Conservation (phyloP, 371 early-diverging fungal species). For the Mucor piriformis region DNA sequence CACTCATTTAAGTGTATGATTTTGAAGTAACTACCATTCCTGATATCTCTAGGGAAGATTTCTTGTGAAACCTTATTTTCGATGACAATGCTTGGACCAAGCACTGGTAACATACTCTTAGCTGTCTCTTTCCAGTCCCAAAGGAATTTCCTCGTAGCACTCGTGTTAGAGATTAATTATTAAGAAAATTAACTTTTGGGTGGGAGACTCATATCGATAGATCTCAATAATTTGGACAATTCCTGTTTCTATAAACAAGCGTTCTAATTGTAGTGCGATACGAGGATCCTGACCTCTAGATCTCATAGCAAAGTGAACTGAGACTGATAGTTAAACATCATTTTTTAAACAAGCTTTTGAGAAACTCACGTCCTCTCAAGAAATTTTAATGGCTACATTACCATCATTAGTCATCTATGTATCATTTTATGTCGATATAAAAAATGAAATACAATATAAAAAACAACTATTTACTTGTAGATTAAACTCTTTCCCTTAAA, state of each 20-base stretch:
- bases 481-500: slow-evolving; percentile 12
- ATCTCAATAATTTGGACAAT: slow-evolving; percentile 20
- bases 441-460: neutral
- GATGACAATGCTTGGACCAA: slow-evolving; percentile 20
- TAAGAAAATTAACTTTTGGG: no score
- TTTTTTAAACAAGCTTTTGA: no score
- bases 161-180: slow-evolving; percentile 15
- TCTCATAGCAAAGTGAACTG: slow-evolving; percentile 21
- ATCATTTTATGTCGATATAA: no score
- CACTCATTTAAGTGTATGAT: slow-evolving; percentile 12
- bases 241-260: slow-evolving; percentile 10
- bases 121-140: slow-evolving; percentile 27
- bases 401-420: slow-evolving; percentile 2
- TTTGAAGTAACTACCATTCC: neutral
- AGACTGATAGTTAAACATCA: no score
- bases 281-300: slow-evolving; percentile 29
- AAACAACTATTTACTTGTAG: slow-evolving; percentile 4
- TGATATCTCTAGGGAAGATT: neutral
- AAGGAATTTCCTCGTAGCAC: slow-evolving; percentile 24
- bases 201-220: slow-evolving; percentile 29
- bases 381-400: neutral
- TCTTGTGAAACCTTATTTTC: slow-evolving; percentile 1
- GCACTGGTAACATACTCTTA: slow-evolving; percentile 16
- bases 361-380: slow-evolving; percentile 4
- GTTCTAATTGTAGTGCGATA: slow-evolving; percentile 18